A percentile compares a stretch with the other conserved stretches of the same genome.
Conservation (phyloP, 2,329 filamentous ascomycete species). For the Aspergillus sp. region DNA sequence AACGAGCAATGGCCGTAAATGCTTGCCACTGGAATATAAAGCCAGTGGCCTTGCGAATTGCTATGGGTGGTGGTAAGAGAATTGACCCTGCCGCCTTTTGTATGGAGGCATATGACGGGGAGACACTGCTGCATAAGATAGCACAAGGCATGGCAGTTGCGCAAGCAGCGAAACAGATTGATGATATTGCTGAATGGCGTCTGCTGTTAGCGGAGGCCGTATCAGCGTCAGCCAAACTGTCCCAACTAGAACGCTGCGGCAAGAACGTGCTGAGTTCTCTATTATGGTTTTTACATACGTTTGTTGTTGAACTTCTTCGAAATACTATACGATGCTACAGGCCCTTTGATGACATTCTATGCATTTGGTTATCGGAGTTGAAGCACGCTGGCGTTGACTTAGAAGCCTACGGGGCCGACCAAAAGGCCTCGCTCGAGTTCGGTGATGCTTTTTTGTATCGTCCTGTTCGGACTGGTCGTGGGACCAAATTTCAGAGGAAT, state of each 20-base stretch:
- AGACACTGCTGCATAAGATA: not conserved
- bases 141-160: not conserved
- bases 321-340: too few relatives aligned
- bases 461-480: too few relatives aligned
- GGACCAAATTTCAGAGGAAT: not conserved
- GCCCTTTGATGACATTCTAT: not conserved
- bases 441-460: accelerated
- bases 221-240: not conserved
- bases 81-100: not conserved
- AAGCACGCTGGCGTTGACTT: not conserved
- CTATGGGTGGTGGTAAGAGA: not conserved
- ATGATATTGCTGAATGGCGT: not conserved
- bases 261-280: not conserved
- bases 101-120: not conserved
- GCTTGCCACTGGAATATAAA: too few relatives aligned
- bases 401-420: not conserved
- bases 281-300: not conserved
- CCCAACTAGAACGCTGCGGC: too few relatives aligned
- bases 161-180: too few relatives aligned
- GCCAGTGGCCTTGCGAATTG: not conserved
- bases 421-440: not conserved
- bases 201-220: not conserved
- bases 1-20: not conserved
- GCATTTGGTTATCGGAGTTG: not conserved
- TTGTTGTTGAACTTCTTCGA: too few relatives aligned